These are phyloP conservation scores for Arctium minus DNA, from an alignment of 129 eudicot genomes.

Conservation along the genomic window DNA sequence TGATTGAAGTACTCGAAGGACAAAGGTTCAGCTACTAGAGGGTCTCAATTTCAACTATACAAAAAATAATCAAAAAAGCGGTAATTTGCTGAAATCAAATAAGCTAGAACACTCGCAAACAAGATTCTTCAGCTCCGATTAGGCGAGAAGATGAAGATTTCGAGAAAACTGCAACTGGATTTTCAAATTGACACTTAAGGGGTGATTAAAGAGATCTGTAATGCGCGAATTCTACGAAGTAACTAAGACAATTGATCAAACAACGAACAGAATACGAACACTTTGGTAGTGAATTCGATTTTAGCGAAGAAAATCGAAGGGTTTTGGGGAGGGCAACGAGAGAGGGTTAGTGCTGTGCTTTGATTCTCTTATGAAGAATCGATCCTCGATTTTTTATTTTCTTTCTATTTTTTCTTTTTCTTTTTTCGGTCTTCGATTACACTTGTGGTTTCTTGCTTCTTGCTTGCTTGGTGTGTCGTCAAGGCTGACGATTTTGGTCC, in stretches of 20 bases:
- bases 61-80: background rate
- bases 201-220: constrained; percentile 17
- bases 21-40: constrained; percentile 13
- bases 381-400: constrained; percentile 19
- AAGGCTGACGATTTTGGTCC: constrained; percentile 4
- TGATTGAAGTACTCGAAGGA: background rate
- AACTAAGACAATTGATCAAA: background rate
- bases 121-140: constrained; percentile 10
- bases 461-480: constrained; percentile 11
- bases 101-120: background rate
- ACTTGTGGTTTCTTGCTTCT: constrained; percentile 15
- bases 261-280: background rate
- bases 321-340: constrained; percentile 9
- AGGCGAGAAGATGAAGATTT: background rate
- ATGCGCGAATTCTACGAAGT: constrained; percentile 13
- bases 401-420: background rate
- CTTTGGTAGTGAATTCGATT: background rate
- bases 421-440: constrained; percentile 6
- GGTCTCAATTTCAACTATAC: constrained; percentile 18
- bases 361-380: constrained; percentile 20
- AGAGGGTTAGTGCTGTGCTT: constrained; percentile 1
- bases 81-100: background rate
- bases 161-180: constrained; percentile 5
- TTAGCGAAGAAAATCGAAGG: constrained; percentile 12
- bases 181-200: constrained; percentile 10